Evolutionary conservation across 805 yeast genomes (phyloP).

Genomic region (Wickerhamiella australiensis): DNA sequence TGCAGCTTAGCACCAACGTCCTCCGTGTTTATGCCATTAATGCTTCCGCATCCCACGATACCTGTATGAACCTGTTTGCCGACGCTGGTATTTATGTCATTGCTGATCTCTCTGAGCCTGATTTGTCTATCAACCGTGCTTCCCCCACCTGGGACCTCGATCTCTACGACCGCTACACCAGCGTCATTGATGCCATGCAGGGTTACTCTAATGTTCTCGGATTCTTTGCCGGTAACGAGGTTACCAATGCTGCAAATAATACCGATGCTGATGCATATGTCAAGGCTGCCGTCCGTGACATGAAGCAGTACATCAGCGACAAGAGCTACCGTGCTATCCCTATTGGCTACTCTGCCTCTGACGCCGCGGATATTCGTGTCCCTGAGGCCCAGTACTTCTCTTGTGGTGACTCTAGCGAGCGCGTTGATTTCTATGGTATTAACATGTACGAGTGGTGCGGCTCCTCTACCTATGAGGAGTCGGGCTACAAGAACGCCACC

Average conservation of each 20-base stretch:
- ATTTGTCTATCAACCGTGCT: conserved; percentile 60
- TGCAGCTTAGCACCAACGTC: conserved; percentile 57
- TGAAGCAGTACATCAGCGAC: conserved; percentile 56
- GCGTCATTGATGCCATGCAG: conserved; percentile 66
- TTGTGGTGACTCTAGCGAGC: conserved; percentile 51
- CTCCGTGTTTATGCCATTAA: conserved; percentile 81
- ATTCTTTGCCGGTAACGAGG: conserved; percentile 97
- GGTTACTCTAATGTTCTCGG: conserved; percentile 76
- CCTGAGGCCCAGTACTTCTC: conserved; percentile 72
- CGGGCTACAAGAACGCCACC: conserved; percentile 65
- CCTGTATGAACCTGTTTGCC: conserved; percentile 59
- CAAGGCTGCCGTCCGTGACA: conserved; percentile 91
- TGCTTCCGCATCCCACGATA: conserved; percentile 56
- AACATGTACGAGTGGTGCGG: conserved; percentile 91
- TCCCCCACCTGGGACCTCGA: conserved; percentile 66
- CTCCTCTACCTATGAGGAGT: conserved; percentile 39
- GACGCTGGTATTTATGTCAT: conserved; percentile 87
- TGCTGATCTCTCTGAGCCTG: conserved; percentile 84
- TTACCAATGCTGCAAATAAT: conserved; percentile 66
- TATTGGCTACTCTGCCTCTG: conserved; percentile 88
- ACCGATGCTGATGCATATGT: conserved; percentile 89
- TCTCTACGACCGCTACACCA: conserved; percentile 62
- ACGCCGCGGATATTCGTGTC: conserved; percentile 69
- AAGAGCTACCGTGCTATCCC: conserved; percentile 69
- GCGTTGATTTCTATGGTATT: conserved; percentile 69